These are phyloP conservation scores for Asclepias syriaca DNA, from an alignment of 257 asterid species.

Conservation along the genomic window DNA sequence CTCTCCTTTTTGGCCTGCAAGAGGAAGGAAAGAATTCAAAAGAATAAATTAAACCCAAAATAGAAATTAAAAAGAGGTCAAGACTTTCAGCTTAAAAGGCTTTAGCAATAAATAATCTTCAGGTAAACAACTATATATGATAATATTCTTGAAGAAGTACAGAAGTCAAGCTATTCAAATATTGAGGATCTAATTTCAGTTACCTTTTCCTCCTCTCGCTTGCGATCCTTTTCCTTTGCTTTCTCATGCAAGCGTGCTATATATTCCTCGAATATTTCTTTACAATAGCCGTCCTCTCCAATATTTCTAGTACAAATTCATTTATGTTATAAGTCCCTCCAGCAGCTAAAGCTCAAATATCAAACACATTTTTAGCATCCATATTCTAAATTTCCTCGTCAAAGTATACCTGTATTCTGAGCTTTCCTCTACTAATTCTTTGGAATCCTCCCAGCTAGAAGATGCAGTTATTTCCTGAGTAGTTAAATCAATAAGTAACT, in stretches of 20 bases:
- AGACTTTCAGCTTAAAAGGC: neutral
- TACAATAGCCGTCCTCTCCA: conserved; percentile 74
- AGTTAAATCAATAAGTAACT: neutral
- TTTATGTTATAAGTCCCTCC: conserved; percentile 9
- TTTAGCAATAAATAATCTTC: too few species aligned
- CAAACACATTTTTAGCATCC: conserved; percentile 6
- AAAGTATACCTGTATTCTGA: conserved; percentile 69
- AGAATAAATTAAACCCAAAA: neutral
- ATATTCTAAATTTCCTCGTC: conserved; percentile 8
- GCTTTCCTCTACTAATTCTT: conserved; percentile 70
- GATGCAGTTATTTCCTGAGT: conserved; percentile 63
- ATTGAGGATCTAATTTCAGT: conserved; percentile 1
- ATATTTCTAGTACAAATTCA: conserved; percentile 50
- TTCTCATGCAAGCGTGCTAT: conserved; percentile 77
- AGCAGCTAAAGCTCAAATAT: conserved; percentile 12
- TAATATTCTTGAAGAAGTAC: neutral
- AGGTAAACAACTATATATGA: neutral
- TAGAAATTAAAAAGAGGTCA: neutral
- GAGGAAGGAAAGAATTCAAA: conserved; percentile 1
- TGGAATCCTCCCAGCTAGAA: conserved; percentile 87
- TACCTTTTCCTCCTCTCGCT: conserved; percentile 95
- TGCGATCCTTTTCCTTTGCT: conserved; percentile 83
- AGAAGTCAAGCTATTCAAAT: neutral
- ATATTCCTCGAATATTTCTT: conserved; percentile 73
- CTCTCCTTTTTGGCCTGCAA: conserved; percentile 78